Base-by-base conservation (phyloP, 129 eudicot genomes). In the Oenanthe sinensis region DNA sequence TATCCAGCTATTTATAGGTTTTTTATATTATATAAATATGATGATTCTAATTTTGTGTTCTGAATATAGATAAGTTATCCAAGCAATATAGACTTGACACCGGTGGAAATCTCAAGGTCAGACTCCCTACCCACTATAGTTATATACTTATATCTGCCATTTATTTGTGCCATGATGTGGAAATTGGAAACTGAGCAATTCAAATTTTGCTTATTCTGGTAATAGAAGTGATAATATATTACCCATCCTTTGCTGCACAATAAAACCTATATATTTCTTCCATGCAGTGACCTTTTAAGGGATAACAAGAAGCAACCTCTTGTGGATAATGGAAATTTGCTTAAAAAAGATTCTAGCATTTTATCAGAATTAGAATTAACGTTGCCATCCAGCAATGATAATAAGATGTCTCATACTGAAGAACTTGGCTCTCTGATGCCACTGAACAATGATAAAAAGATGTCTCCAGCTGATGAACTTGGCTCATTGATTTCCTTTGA, bases 401-500 rank as follows among this genome's bases (percentile, higher is more conserved):
- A 70, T 46, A 79, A 84, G 65, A 80, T 48, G 45, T 40, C 28
- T 78, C 95, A 63, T 60, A 81, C 65, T 75, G 85, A 81, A 65
- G 98, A 94, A 83, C 90, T 84, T 78, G 89, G 26, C 78, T 82
- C 91, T 50, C 88, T 95, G 84, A 95, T 91, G 72, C 72, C 72
- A 67, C 72, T 15, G 20, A 85, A 80, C 44, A 75, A 77, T 50
- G 85, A 82, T 84, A 76, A 65, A 52, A 80, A 84, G 67, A 80
- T 58, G 46, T 58, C 33, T 76, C 95, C 55, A 48, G 81, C 68
- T 75, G 85, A 81, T 40, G 98, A 95, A 83, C 87, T 84, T 77
- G 91, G 28, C 76, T 82, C 91, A 49, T 88, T 95, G 87, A 95
- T 95, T 80, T 91, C 95, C 39, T 95, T 95, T 84, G 99, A 95